Percentiles rank a stretch among this genome's conserved stretches.
Evolutionary conservation across 2,329 filamentous ascomycete species (phyloP).

Genomic region (Zopfia rhizophila): DNA sequence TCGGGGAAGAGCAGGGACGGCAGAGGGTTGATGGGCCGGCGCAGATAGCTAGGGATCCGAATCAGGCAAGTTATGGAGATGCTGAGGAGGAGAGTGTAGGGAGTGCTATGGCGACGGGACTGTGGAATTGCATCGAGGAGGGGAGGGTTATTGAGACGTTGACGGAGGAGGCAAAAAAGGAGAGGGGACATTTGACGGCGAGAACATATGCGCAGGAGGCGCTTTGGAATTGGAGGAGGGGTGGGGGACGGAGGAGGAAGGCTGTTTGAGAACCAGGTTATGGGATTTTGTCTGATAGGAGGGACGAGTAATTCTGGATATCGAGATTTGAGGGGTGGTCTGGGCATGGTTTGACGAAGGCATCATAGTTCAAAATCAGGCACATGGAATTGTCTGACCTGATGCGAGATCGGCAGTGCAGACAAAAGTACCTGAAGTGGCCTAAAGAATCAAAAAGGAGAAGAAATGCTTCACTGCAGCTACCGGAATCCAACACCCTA

Average conservation of each 20-base stretch:
- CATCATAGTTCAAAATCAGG: too few species aligned
- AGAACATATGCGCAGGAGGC: slow-evolving; percentile 88
- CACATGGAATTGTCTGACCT: too few species aligned
- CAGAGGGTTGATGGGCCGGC: slow-evolving; percentile 59
- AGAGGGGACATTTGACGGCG: slow-evolving; percentile 79
- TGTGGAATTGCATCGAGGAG: slow-evolving; percentile 85
- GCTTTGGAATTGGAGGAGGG: slow-evolving; percentile 85
- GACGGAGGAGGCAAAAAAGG: slow-evolving; percentile 75
- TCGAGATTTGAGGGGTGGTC: too few species aligned
- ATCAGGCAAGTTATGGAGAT: slow-evolving; percentile 44
- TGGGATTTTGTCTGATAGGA: too few species aligned
- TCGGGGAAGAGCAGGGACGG: slow-evolving; percentile 63
- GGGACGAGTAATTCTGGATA: too few species aligned
- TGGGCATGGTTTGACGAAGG: too few species aligned
- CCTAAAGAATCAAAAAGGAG: too few species aligned
- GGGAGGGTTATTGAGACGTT: slow-evolving; percentile 81
- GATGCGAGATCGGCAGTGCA: too few species aligned
- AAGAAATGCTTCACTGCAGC: too few species aligned
- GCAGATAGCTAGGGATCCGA: slow-evolving; percentile 52
- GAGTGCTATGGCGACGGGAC: slow-evolving; percentile 70
- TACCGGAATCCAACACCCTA: too few species aligned
- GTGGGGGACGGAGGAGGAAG: slow-evolving; percentile 70
- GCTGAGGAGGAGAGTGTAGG: slow-evolving; percentile 52
- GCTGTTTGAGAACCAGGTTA: slow-evolving; percentile 55
- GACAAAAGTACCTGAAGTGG: too few species aligned